A percentile compares a stretch with the other conserved stretches of the same genome.
Conservation (phyloP, 495 filamentous ascomycete species). For the Aspergillus carlsbadensis region DNA sequence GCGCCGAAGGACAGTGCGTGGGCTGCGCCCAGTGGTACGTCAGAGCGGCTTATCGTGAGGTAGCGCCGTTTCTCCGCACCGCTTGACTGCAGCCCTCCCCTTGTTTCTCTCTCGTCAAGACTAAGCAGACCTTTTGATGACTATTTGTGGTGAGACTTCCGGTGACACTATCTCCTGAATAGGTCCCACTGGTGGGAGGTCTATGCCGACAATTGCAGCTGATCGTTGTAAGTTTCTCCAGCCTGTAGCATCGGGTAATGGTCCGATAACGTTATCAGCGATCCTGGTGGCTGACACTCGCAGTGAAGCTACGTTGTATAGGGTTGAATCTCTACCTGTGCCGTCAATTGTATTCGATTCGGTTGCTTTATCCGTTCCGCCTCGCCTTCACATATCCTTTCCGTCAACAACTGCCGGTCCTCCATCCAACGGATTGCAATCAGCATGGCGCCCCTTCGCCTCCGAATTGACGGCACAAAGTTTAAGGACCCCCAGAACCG, state of each 20-base stretch:
- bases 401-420: neutral
- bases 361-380: neutral
- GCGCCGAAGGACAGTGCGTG: conserved; percentile 12
- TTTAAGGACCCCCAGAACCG: conserved; percentile 73
- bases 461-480: conserved; percentile 77
- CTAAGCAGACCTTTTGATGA: neutral
- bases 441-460: conserved; percentile 43
- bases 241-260: no score
- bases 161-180: neutral
- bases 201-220: no score
- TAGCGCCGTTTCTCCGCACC: conserved; percentile 7
- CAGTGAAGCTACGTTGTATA: neutral
- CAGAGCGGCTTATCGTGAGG: conserved; percentile 21
- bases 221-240: no score
- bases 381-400: neutral
- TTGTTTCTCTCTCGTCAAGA: neutral
- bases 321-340: neutral
- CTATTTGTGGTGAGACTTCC: neutral
- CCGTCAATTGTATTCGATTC: no score
- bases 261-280: no score
- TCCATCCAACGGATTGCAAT: neutral
- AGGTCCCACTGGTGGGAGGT: no score
- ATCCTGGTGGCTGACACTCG: neutral
- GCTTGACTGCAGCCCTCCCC: conserved; percentile 5
- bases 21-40: conserved; percentile 21